Evolutionary conservation across 805 yeast species (phyloP), one percentile per base, ranked within the genome.

Genomic region (Wickerhamomyces hampshirensis): DNA sequence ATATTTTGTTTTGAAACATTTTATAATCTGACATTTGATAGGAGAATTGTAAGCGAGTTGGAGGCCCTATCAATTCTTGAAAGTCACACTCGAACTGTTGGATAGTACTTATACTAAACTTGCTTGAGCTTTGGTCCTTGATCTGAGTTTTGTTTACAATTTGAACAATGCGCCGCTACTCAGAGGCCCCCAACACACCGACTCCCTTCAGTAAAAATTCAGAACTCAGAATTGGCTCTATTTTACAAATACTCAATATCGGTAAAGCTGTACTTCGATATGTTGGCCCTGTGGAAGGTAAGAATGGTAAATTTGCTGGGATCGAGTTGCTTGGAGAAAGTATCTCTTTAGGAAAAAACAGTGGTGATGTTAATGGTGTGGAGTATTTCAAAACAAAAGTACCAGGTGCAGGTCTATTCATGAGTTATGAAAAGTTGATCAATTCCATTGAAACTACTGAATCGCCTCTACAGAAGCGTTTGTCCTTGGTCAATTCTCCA

Each of bases 261-360:
- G 78, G 84, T 17, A 61, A 63, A 28, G 96, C 89, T 1, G 65
- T 78, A 9, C 62, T 89, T 35, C 68, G 77, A 40, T 89, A 72
- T 58, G 66, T 79, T 15, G 98, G 96, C 1, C 59, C 70, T 2
- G 85, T 91, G 13, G 72, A 77, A 16, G 80, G 80, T 16, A 86
- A 84, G 52, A 59, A 62, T 6, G 95, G 96, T 0, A 66, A 69
- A 9, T 91, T 80, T 64, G 96, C 89, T 5, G 98, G 98, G 3
- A 71, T 91, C 5, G 97, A 91, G 56, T 63, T 91, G 29, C 51
- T 77, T n/a, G 89, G 84, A 2, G 79, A 77, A 1, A 71, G 75
- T 28, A 62, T 73, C 0, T 54, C 65, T 5, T 66, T 75, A 37
- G 98, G 98, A 16, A 84, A 86, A 58, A 93, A 91, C 53, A 73